Conservation (phyloP, 768 basidiomycete genomes). For the Lactarius pseudohatsudake region DNA sequence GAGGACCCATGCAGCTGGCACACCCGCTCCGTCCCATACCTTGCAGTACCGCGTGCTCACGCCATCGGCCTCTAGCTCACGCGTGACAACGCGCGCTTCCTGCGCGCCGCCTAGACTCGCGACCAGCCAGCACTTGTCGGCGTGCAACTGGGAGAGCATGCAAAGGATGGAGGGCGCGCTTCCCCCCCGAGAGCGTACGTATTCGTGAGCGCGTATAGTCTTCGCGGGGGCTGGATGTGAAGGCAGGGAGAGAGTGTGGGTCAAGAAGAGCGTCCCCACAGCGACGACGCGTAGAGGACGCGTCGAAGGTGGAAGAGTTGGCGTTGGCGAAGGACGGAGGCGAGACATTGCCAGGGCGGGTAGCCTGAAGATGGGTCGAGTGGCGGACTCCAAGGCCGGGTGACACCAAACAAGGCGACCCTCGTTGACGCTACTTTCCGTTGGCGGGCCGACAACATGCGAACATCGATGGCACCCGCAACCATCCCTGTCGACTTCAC, state of each 20-base stretch:
- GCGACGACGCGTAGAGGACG: conserved; percentile 69
- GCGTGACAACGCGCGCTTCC: conserved; percentile 62
- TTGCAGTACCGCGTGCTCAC: conserved; percentile 75
- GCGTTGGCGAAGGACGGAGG: conserved; percentile 30
- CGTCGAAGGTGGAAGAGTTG: conserved; percentile 17
- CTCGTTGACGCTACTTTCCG: background rate
- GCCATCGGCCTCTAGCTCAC: conserved; percentile 64
- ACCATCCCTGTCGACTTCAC: background rate
- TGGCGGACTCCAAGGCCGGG: background rate
- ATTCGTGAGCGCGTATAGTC: conserved; percentile 69
- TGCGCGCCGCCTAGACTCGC: conserved; percentile 73
- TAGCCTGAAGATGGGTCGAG: background rate
- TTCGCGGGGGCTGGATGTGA: conserved; percentile 57
- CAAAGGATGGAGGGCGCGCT: conserved; percentile 70
- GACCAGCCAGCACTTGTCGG: conserved; percentile 65
- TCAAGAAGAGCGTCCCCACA: conserved; percentile 77
- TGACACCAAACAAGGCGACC: background rate
- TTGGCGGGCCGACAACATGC: background rate
- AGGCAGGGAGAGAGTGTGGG: conserved; percentile 65
- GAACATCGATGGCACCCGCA: background rate
- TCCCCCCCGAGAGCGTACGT: conserved; percentile 66
- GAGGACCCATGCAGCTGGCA: conserved; percentile 81
- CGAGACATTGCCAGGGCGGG: conserved; percentile 32
- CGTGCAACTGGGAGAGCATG: conserved; percentile 67
- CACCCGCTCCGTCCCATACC: conserved; percentile 66